phyloP scores from a whole-genome alignment of 345 rosid genomes.

The Alliaria petiolata region DNA sequence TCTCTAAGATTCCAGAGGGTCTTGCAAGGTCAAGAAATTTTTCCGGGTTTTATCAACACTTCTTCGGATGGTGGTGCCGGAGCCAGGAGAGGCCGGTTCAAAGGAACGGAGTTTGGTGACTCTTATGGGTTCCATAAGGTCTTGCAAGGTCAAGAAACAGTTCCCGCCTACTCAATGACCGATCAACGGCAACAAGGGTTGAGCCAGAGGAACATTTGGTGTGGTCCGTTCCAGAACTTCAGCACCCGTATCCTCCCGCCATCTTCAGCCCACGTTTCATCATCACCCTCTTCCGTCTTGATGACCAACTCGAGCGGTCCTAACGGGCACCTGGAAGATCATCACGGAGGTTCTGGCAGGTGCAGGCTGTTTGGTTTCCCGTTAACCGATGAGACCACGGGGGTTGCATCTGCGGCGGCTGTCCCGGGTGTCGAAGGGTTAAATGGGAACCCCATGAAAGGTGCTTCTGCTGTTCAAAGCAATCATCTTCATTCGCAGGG shows the following conservation, averaged over 20 bases:
- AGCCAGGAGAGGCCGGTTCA: conserved; percentile 37
- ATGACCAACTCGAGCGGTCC: conserved; percentile 27
- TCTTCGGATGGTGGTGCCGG: conserved; percentile 50
- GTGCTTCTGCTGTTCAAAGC: conserved; percentile 42
- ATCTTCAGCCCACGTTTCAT: conserved; percentile 46
- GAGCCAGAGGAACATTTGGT: conserved; percentile 54
- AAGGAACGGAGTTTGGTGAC: conserved; percentile 60
- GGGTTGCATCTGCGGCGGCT: conserved; percentile 23
- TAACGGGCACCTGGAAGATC: conserved; percentile 1
- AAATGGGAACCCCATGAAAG: conserved; percentile 40
- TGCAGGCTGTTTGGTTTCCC: conserved; percentile 97
- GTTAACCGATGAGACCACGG: conserved; percentile 57
- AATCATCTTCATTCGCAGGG: conserved; percentile 61
- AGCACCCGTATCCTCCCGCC: conserved; percentile 36
- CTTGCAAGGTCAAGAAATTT: conserved; percentile 99
- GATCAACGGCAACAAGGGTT: conserved; percentile 44
- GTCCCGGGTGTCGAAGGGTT: conserved; percentile 49
- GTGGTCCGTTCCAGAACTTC: conserved; percentile 41
- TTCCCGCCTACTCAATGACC: conserved; percentile 40
- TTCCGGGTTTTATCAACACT: conserved; percentile 48
- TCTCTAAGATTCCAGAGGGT: conserved; percentile 93
- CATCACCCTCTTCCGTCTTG: conserved; percentile 83
- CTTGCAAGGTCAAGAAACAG: conserved; percentile 99
- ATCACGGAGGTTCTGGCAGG: conserved; percentile 38
- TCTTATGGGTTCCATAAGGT: conserved; percentile 74